Base-by-base conservation (phyloP, 2,329 filamentous ascomycete genomes). In the Chrysoporthe puriensis region DNA sequence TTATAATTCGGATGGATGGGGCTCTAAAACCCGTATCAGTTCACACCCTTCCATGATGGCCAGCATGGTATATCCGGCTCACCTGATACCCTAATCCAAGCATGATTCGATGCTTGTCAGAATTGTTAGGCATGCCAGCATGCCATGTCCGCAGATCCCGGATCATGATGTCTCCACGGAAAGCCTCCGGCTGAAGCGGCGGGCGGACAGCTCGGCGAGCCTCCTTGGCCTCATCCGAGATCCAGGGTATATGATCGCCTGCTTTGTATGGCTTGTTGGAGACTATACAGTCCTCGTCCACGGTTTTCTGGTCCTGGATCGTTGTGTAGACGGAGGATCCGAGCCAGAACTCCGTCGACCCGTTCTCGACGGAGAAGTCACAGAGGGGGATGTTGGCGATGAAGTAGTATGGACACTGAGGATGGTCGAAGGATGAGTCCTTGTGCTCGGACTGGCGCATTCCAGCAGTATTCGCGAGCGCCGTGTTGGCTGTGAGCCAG, bases 301-400 rank as follows among this genome's bases (percentile, higher is more conserved):
- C 73, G 44, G 74, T 62, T 48, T 73, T 71, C 72, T 80, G 77
- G 66, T 80, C 76, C 14, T 58, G 62, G 34, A 72, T 69, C 1
- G 72, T 72, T 4, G 78, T 78, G 69, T 72, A 70, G 16, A 74
- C 74, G 69, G 80, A 77, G n/a, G 77, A 77, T 3, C 79, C 79
- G 7, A 80, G 76, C 78, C 78, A 80, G 71, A 80, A 80, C 70
- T 80, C 79, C 3, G 79, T 80, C 1, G 77, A 72, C 36, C 79
- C 79, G 64, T 77, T 80, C 32, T 69, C 73, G 2, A 68, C 62
- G 56, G 70, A 74, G 72, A 80, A 79, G 66, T 76, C 70, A 68
- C 74, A 76, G n/a, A 80, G 74, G 4, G 78, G 77, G 9, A 79
- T 71, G 68, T 80, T 81, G 70, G 78, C 78, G 66, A 80, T 79